phyloP scores from a whole-genome alignment of 2,329 filamentous ascomycete genomes.

The Ophiosphaerella herpotricha region DNA sequence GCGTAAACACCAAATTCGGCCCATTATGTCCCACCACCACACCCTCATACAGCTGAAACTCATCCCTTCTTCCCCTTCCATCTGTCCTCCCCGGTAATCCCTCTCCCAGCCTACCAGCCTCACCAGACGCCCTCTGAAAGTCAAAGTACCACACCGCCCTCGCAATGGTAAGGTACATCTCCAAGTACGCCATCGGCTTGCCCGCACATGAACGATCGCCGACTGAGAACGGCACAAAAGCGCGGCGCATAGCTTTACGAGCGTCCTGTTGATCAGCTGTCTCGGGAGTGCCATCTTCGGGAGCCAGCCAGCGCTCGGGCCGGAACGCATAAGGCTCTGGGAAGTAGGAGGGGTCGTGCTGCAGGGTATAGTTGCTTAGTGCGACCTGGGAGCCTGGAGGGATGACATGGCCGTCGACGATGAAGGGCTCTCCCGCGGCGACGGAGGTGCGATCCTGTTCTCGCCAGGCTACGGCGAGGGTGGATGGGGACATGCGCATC shows the following conservation, averaged over 20 bases:
- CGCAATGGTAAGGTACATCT: constrained; percentile 7
- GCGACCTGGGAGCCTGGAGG: constrained; percentile 7
- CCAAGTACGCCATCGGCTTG: constrained; percentile 11
- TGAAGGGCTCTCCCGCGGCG: neutral
- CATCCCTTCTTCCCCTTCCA: neutral
- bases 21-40: neutral
- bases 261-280: neutral
- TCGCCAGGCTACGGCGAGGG: neutral
- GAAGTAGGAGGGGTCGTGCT: constrained; percentile 8
- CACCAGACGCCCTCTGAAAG: constrained; percentile 1
- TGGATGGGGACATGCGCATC: constrained; percentile 20
- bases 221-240: constrained; percentile 9
- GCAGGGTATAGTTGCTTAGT: constrained; percentile 12
- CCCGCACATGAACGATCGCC: constrained; percentile 7
- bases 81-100: neutral
- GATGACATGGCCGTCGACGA: constrained; percentile 12
- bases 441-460: neutral
- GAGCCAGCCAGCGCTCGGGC: constrained; percentile 20
- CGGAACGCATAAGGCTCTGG: constrained; percentile 10
- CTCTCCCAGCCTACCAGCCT: neutral
- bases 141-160: constrained; percentile 10
- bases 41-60: neutral
- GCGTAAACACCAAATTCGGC: neutral
- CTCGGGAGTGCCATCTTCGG: neutral
- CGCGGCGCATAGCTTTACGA: neutral